A percentile compares a stretch with the other conserved stretches of the same genome.
phyloP scores from a whole-genome alignment of 23 red algal genomes.

The Gracilaria caudata region DNA sequence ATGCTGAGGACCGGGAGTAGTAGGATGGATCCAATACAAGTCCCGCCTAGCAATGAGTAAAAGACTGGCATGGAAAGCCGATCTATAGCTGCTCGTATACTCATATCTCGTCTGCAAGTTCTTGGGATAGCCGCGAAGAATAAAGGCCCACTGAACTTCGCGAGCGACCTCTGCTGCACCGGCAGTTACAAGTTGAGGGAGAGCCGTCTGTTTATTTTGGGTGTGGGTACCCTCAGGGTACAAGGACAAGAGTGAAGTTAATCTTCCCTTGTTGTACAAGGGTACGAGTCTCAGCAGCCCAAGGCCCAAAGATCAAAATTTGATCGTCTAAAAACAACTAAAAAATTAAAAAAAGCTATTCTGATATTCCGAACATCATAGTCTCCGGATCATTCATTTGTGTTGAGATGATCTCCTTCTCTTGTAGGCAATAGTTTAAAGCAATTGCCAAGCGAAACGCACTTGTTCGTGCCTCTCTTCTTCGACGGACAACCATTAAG shows the following conservation, averaged over 20 bases:
- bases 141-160: background rate
- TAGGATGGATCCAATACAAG: background rate
- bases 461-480: too few species aligned
- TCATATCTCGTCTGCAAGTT: background rate
- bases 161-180: background rate
- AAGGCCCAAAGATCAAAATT: too few species aligned
- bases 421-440: too few species aligned
- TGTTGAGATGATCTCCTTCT: too few species aligned
- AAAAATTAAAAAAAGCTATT: background rate
- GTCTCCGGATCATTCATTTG: too few species aligned
- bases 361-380: too few species aligned
- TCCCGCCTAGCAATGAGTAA: constrained; percentile 17
- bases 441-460: background rate
- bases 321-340: background rate
- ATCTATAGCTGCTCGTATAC: constrained; percentile 1
- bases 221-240: too few species aligned
- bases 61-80: constrained; percentile 22
- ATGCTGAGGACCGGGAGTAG: background rate
- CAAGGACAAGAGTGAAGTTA: too few species aligned
- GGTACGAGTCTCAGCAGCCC: too few species aligned
- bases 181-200: background rate
- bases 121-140: background rate
- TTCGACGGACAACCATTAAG: too few species aligned
- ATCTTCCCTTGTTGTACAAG: too few species aligned
- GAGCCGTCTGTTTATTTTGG: too few species aligned